phyloP scores from a whole-genome alignment of 164 flowering plant species.

The Nelumbo lutea region DNA sequence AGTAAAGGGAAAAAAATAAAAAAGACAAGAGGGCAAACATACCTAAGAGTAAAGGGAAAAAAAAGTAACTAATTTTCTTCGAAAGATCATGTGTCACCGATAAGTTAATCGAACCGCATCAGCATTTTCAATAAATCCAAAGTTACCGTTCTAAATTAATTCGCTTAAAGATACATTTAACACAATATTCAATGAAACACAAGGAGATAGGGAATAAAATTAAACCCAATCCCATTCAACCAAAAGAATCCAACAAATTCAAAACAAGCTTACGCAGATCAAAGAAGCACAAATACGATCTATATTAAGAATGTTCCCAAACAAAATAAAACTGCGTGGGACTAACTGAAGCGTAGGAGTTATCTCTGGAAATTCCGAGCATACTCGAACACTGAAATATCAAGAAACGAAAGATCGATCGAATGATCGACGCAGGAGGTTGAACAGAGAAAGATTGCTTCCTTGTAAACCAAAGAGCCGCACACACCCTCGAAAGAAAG shows the following conservation, averaged over 20 bases:
- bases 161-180: neutral
- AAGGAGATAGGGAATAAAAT: neutral
- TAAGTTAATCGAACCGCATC: neutral
- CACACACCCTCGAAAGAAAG: neutral
- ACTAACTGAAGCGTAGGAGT: neutral
- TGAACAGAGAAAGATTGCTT: neutral
- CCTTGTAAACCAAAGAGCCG: neutral
- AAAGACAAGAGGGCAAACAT: neutral
- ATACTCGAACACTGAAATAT: conserved; percentile 3
- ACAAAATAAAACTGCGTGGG: neutral
- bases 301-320: neutral
- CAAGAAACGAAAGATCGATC: neutral
- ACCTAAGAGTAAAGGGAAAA: neutral
- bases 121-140: neutral
- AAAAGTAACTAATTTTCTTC: neutral
- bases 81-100: neutral
- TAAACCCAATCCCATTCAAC: neutral
- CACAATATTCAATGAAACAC: neutral
- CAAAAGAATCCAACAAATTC: neutral
- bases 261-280: neutral
- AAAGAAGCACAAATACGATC: neutral
- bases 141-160: neutral
- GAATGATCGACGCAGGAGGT: neutral
- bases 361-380: neutral
- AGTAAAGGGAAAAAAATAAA: neutral